Evolutionary conservation across 768 basidiomycete genomes (phyloP), one percentile per base, ranked within the genome.

Genomic region (Agaricus bisporus): DNA sequence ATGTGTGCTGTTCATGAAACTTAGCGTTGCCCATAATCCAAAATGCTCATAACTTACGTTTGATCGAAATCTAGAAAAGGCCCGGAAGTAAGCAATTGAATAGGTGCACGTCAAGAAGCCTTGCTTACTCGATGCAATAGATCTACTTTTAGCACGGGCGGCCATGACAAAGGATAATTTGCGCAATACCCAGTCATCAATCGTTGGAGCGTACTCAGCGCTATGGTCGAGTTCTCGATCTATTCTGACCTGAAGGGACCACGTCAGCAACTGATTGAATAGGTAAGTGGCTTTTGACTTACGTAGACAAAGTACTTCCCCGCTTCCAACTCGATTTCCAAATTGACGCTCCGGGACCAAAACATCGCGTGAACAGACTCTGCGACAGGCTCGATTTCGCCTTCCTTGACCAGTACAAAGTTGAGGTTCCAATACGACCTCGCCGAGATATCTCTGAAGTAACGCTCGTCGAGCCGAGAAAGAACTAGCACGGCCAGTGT

Each of bases 401-500:
- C 78, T 57, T 73, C 69, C 56, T 76, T 78, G 61, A 76, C 76
- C 1, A 82, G 65, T 7, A 68, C 65, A 56, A 81, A 80, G 53
- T 82, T 79, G 53, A 81, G 67, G 9, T 68, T 70, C 78, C 77
- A 81, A 25, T 59, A 58, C 14, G 71, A 70, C 36, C 63, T 68
- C 5, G 75, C 75, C 0, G 74, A 60, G 37, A 82, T 66, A 43
- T 78, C 78, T 20, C 65, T 63, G 63, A 75, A 82, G 62, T 76
- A 82, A 5, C 79, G 69, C 5, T 64, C 59, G 54, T 82, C 79
- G 25, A 77, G 58, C 57, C 79, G 78, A 11, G 78, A 77, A 35
- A 82, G 72, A 26, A 80, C 78, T 41, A 82, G 70, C n/a, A 81
- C 68, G 12, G 77, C 64, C 18, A 66, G 65, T 0, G 79, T 69